These are phyloP conservation scores for Aspergillus steynii DNA, from an alignment of 495 filamentous ascomycete genomes.

Conservation along the genomic window DNA sequence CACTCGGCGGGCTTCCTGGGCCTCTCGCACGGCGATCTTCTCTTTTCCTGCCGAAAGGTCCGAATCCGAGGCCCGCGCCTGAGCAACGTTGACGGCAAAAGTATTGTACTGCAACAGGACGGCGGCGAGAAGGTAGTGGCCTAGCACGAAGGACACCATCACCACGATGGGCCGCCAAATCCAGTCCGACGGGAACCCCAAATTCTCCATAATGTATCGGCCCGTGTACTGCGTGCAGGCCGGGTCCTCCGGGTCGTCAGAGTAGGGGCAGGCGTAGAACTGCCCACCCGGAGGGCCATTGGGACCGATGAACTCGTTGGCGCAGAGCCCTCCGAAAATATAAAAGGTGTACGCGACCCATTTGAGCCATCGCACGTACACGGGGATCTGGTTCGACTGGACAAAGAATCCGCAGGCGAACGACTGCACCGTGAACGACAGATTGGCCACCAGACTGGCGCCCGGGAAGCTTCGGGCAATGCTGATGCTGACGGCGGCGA, in stretches of 20 bases:
- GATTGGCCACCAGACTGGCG: conserved; percentile 64
- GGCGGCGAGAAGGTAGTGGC: conserved; percentile 56
- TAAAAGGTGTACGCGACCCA: conserved; percentile 61
- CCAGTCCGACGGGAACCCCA: conserved; percentile 66
- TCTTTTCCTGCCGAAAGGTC: conserved; percentile 57
- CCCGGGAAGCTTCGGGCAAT: conserved; percentile 61
- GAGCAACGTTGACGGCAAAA: conserved; percentile 61
- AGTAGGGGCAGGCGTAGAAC: conserved; percentile 68
- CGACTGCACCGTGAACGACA: conserved; percentile 68
- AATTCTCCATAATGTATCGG: conserved; percentile 60
- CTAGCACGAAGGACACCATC: conserved; percentile 54
- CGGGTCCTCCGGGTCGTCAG: conserved; percentile 55
- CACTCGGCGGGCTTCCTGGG: conserved; percentile 55
- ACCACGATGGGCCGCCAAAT: conserved; percentile 61
- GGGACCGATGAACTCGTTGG: conserved; percentile 66
- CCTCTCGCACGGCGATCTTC: conserved; percentile 50
- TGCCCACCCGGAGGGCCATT: conserved; percentile 35
- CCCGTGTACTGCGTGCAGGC: conserved; percentile 67
- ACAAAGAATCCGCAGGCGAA: conserved; percentile 74
- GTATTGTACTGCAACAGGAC: conserved; percentile 57
- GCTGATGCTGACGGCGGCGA: conserved; percentile 59
- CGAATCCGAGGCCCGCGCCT: conserved; percentile 51
- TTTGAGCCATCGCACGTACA: conserved; percentile 73
- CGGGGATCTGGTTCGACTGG: conserved; percentile 66
- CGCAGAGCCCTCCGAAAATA: conserved; percentile 62